Percentiles rank a stretch among this genome's conserved stretches.
Evolutionary conservation across 768 basidiomycete species (phyloP).

Genomic region (Gautieria morchelliformis): DNA sequence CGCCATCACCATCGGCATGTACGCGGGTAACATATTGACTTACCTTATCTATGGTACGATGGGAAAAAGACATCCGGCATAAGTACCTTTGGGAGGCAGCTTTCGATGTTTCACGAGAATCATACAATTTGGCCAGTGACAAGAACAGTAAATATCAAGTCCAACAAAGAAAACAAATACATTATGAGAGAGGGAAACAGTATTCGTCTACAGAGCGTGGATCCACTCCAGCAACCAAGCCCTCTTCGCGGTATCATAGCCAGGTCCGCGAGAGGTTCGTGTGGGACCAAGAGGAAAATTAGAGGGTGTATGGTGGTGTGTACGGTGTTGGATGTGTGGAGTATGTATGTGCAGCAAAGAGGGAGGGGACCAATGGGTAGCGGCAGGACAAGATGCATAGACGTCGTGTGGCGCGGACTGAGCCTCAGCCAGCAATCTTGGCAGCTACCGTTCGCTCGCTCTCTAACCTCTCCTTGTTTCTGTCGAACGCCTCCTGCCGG

Average conservation of each 20-base stretch:
- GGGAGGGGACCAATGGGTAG: not conserved
- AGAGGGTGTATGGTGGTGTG: not conserved
- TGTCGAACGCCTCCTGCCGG: constrained; percentile 78
- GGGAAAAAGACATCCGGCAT: too few species aligned
- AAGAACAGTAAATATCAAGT: not conserved
- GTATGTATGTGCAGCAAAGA: constrained; percentile 31
- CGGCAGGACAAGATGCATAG: constrained; percentile 6
- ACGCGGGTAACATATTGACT: not conserved
- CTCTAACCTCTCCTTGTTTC: constrained; percentile 82
- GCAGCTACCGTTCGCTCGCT: constrained; percentile 78
- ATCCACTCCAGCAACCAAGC: not conserved
- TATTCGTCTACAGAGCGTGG: constrained; percentile 6
- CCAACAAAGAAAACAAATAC: not conserved
- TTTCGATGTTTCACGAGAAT: constrained; percentile 3
- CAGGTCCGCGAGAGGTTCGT: not conserved
- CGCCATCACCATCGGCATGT: not conserved
- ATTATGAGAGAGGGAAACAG: not conserved
- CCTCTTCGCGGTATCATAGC: not conserved
- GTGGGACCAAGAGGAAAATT: not conserved
- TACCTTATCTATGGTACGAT: too few species aligned
- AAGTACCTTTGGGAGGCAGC: too few species aligned
- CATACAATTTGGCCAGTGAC: not conserved
- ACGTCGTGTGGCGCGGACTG: not conserved
- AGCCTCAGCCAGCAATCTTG: constrained; percentile 60
- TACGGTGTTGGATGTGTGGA: constrained; percentile 17